Base-by-base conservation (phyloP, 352 stramenopile species). In the Globisporangium ultimum region DNA sequence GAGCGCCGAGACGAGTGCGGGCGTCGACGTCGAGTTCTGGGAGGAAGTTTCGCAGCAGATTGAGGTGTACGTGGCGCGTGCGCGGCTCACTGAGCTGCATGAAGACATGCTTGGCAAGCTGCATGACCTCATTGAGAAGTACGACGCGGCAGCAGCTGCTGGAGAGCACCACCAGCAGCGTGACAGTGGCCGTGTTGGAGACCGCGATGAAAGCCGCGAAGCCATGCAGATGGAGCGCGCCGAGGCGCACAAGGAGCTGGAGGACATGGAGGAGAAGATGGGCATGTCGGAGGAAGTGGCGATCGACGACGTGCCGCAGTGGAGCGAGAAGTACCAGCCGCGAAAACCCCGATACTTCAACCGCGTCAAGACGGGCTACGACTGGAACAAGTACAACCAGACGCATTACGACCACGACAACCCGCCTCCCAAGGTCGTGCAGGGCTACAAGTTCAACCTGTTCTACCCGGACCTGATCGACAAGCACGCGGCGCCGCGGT, bases 371-470 rank as follows among this genome's bases (percentile, higher is more conserved):
- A 99, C 97, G 2, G 98, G 98, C 34, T 99, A 98, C 72, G 97
- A 99, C 75, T 99, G 98, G 97, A 99, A 99, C 87, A 98, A 98
- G 79, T 99, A 99, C 89, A 99, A 99, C 78, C 97, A 99, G 72
- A 98, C 96, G 50, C 97, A 99, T 76, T 99, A 99, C 74, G 97
- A 99, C 82, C 85, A 95, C 64, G 97, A 99, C 71, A 99, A 99
- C 67, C 97, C 98, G 60, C 98, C 98, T 41, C 98, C 98, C n/a
- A 99, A 99, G 80, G 96, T 98, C 51, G 97, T 99, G 20, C 97
- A 99, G 71, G 98, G 98, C 41, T 99, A 99, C 88, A 99, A 99
- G 71, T 99, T 99, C 81, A 99, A 99, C 59, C 77, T 99, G 38
- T 99, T 99, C 64, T 99, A 99, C 79, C 97, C 98, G 43, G 98